These are phyloP conservation scores for Fusarium buxicola DNA, from an alignment of 2,329 filamentous ascomycete genomes.

Conservation along the genomic window DNA sequence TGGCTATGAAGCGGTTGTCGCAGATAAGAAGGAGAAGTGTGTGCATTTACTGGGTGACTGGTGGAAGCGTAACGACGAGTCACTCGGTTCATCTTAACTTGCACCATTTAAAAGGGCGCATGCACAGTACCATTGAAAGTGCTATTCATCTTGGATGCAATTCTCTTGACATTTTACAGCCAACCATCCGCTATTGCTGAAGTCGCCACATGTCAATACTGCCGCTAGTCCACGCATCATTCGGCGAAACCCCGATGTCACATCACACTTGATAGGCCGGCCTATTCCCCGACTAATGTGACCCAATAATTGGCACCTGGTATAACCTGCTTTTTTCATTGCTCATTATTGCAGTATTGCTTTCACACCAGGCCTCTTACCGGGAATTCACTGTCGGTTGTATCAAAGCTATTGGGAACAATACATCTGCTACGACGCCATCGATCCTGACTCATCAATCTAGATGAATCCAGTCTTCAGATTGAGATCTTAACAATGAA, in stretches of 20 bases:
- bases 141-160: neutral
- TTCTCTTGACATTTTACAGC: neutral
- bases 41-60: neutral
- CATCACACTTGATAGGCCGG: no score
- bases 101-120: neutral
- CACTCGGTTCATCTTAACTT: neutral
- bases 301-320: no score
- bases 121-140: neutral
- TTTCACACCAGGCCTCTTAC: no score
- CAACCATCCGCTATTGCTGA: neutral
- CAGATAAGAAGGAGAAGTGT: neutral
- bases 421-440: no score
- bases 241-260: neutral
- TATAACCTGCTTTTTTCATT: no score
- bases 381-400: no score
- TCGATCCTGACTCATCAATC: no score
- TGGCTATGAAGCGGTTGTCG: neutral
- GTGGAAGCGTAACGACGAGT: neutral
- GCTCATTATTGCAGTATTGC: no score
- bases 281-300: no score
- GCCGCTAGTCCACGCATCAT: neutral
- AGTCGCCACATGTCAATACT: neutral
- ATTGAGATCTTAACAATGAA: no score
- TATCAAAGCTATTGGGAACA: no score
- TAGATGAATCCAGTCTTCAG: no score